These are phyloP conservation scores for Capsicum pubescens DNA, from an alignment of 257 asterid genomes.

Conservation along the genomic window DNA sequence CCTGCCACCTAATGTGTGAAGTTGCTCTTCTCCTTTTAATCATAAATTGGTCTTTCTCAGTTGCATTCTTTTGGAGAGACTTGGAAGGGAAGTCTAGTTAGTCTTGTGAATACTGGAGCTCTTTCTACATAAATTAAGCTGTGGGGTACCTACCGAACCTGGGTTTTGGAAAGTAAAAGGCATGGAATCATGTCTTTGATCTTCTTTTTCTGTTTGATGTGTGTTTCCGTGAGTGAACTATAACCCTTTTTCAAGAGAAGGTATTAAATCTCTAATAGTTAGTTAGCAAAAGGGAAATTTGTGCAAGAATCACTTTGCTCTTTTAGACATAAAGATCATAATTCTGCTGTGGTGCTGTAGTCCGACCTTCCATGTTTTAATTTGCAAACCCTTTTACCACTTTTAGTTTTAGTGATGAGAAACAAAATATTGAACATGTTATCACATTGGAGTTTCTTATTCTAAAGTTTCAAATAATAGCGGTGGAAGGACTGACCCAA, in stretches of 20 bases:
- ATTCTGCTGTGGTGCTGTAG: background rate
- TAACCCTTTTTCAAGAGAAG: background rate
- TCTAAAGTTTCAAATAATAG: background rate
- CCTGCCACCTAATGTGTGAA: slow-evolving; percentile 82
- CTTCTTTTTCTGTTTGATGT: background rate
- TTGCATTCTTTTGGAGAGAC: background rate
- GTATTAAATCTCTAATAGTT: background rate
- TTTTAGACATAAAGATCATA: background rate
- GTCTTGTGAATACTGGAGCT: background rate
- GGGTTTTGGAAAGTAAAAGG: slow-evolving; percentile 2
- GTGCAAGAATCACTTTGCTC: background rate
- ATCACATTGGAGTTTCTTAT: background rate
- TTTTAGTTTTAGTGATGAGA: background rate
- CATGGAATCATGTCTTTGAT: background rate
- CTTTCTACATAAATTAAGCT: slow-evolving; percentile 3
- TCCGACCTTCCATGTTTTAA: background rate
- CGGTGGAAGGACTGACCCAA: background rate
- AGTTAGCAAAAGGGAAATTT: background rate
- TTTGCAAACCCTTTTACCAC: background rate
- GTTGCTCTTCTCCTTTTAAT: slow-evolving; percentile 22
- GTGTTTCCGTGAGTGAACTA: background rate
- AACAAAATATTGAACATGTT: background rate
- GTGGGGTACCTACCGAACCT: background rate
- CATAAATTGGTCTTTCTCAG: background rate
- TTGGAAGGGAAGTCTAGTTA: background rate